phyloP scores from a whole-genome alignment of 306 rosid species.

The Spatholobus suberectus region DNA sequence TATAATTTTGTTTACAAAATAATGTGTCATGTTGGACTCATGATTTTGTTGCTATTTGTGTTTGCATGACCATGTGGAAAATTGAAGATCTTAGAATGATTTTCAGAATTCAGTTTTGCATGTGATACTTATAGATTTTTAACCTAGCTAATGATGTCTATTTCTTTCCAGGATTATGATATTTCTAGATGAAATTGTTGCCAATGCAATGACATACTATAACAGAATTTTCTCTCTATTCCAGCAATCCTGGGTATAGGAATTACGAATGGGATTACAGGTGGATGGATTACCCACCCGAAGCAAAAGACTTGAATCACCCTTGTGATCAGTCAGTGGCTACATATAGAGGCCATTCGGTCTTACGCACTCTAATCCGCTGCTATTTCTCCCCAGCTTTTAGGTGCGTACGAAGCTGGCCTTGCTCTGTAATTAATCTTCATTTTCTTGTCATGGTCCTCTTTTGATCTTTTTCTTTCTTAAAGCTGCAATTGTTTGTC shows the following conservation, averaged over 20 bases:
- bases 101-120: slow-evolving; percentile 15
- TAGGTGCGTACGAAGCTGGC: slow-evolving; percentile 58
- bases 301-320: slow-evolving; percentile 65
- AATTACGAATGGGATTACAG: slow-evolving; percentile 87
- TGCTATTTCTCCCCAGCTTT: slow-evolving; percentile 92
- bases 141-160: slow-evolving; percentile 8
- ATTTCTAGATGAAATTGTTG: slow-evolving; percentile 38
- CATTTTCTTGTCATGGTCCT: slow-evolving; percentile 12
- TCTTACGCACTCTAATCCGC: slow-evolving; percentile 87
- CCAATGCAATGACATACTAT: slow-evolving; percentile 2
- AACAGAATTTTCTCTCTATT: slow-evolving; percentile 27
- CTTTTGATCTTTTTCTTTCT: slow-evolving; percentile 15
- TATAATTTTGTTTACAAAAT: slow-evolving; percentile 4
- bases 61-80: slow-evolving; percentile 10
- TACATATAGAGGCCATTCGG: slow-evolving; percentile 91
- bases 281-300: slow-evolving; percentile 93
- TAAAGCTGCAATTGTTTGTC: slow-evolving; percentile 14
- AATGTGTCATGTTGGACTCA: neutral
- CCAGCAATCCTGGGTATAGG: slow-evolving; percentile 63
- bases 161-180: slow-evolving; percentile 28
- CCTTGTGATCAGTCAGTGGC: slow-evolving; percentile 83
- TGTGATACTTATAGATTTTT: slow-evolving; percentile 11
- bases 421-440: neutral
- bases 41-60: slow-evolving; percentile 9
- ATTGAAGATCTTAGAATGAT: neutral